Conservation (phyloP, 257 asterid species). For the Rauvolfia tetraphylla region DNA sequence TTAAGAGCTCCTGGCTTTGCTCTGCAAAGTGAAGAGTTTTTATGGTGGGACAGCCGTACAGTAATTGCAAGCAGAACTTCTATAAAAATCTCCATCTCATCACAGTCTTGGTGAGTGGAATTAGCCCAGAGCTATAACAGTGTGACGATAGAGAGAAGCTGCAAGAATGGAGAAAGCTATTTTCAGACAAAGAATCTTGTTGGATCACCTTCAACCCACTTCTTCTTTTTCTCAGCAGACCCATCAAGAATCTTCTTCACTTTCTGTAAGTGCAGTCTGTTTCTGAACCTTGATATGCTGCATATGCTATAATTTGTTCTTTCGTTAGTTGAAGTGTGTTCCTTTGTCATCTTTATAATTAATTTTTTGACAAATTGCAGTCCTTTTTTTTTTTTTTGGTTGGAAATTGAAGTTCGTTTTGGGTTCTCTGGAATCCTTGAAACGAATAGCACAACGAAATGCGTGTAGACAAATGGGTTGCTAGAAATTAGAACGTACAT, state of each 20-base stretch:
- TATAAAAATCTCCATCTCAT: not conserved
- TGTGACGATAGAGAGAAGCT: not conserved
- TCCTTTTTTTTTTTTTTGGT: no score
- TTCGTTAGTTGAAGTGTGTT: not conserved
- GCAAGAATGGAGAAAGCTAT: conserved; percentile 64
- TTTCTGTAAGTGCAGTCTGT: conserved; percentile 45
- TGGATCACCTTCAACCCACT: conserved; percentile 53
- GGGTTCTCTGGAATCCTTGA: not conserved
- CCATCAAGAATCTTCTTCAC: conserved; percentile 28
- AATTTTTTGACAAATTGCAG: not conserved
- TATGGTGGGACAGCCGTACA: no score
- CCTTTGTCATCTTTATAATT: not conserved
- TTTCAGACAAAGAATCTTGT: conserved; percentile 57
- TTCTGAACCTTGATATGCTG: not conserved
- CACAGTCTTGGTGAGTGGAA: not conserved
- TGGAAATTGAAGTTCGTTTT: not conserved
- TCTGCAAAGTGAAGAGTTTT: not conserved
- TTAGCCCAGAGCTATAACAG: not conserved
- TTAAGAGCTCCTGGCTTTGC: not conserved
- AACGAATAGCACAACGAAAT: not conserved
- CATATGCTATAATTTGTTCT: not conserved
- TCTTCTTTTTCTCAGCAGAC: conserved; percentile 31
- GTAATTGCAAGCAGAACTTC: not conserved
- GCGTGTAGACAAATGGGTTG: not conserved
- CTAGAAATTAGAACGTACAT: not conserved